These are phyloP conservation scores for Clarireedia paspali DNA, from an alignment of 2,329 filamentous ascomycete species.

Conservation along the genomic window DNA sequence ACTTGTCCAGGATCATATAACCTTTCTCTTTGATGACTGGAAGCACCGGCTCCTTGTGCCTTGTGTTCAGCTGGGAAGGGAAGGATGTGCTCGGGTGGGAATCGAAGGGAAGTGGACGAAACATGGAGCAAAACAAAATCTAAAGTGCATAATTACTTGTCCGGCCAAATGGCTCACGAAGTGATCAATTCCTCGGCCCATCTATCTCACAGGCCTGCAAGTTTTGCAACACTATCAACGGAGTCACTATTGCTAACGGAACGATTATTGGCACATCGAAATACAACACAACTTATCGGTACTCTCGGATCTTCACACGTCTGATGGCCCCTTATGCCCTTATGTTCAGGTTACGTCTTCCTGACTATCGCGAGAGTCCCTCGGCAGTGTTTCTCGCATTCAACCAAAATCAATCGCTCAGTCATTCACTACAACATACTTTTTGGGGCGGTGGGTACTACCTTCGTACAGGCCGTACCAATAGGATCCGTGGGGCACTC, in stretches of 20 bases:
- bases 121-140: not conserved
- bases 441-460: not conserved
- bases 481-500: not conserved
- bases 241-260: constrained; percentile 1
- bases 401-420: not conserved
- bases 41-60: constrained; percentile 1
- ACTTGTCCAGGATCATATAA: constrained; percentile 7
- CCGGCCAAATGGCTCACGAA: constrained; percentile 4
- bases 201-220: constrained; percentile 7
- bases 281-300: not conserved
- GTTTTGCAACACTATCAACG: constrained; percentile 3
- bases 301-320: constrained; percentile 3
- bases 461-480: not conserved
- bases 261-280: constrained; percentile 1
- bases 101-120: not conserved
- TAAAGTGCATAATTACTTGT: constrained; percentile 4
- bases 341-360: not conserved
- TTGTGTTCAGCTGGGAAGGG: constrained; percentile 7
- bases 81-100: too few species aligned
- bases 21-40: not conserved
- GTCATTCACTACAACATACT: not conserved
- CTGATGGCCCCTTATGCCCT: not conserved
- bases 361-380: not conserved
- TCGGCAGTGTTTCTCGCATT: constrained; percentile 3
- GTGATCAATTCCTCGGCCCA: not conserved